phyloP scores from a whole-genome alignment of 306 rosid species.

The Gastrolobium villosum region DNA sequence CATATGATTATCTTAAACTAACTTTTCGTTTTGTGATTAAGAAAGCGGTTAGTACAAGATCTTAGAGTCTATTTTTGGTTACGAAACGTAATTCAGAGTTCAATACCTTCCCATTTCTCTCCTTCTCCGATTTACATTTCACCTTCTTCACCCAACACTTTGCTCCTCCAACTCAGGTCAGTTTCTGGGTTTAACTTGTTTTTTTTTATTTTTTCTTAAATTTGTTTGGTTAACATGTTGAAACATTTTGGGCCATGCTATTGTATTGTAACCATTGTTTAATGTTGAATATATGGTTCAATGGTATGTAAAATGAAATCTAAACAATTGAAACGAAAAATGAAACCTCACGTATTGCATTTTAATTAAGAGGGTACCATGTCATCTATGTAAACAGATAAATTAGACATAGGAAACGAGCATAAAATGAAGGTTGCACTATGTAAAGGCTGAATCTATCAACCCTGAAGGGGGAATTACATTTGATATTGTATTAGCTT shows the following conservation, averaged over 20 bases:
- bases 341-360: conserved; percentile 1
- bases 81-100: conserved; percentile 5
- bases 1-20: conserved; percentile 13
- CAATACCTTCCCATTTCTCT: conserved; percentile 30
- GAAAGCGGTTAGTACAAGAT: conserved; percentile 39
- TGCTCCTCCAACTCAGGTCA: conserved; percentile 54
- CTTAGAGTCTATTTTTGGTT: conserved; percentile 39
- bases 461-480: conserved; percentile 17
- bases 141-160: conserved; percentile 40
- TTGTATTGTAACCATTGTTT: conserved; percentile 8
- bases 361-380: neutral
- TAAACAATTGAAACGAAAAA: conserved; percentile 7
- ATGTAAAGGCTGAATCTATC: conserved; percentile 14
- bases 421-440: conserved; percentile 6
- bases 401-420: neutral
- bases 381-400: neutral
- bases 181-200: conserved; percentile 46
- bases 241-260: conserved; percentile 27
- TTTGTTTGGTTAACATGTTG: conserved; percentile 39
- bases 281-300: conserved; percentile 8
- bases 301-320: conserved; percentile 3
- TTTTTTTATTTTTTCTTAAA: neutral
- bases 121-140: conserved; percentile 38
- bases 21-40: conserved; percentile 30
- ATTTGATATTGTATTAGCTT: conserved; percentile 12